Evolutionary conservation across 495 filamentous ascomycete species (phyloP).

Genomic region (Penicillium riverlandense): DNA sequence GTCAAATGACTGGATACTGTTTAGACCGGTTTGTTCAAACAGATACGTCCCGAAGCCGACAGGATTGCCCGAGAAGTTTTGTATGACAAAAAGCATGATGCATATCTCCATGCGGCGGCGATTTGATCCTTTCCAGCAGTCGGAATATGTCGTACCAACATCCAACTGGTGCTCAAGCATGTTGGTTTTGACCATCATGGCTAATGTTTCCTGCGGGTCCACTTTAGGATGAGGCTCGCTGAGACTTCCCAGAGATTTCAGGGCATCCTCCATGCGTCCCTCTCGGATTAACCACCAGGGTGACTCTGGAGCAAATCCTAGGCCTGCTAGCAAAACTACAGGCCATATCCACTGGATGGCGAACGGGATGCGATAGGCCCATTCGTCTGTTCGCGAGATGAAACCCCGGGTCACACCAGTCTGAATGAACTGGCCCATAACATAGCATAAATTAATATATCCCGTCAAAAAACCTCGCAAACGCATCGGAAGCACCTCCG

Average conservation of each 20-base stretch:
- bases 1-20: slow-evolving; percentile 26
- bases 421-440: slow-evolving; percentile 63
- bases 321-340: slow-evolving; percentile 58
- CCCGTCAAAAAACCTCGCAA: slow-evolving; percentile 67
- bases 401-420: slow-evolving; percentile 60
- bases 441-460: slow-evolving; percentile 78
- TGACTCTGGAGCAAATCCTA: slow-evolving; percentile 64
- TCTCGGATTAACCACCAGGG: slow-evolving; percentile 78
- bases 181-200: slow-evolving; percentile 79
- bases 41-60: slow-evolving; percentile 56
- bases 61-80: slow-evolving; percentile 3
- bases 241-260: slow-evolving; percentile 55
- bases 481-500: slow-evolving; percentile 67
- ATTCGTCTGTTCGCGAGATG: slow-evolving; percentile 44
- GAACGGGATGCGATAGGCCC: slow-evolving; percentile 61
- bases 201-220: slow-evolving; percentile 61
- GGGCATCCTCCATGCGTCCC: slow-evolving; percentile 58
- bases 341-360: slow-evolving; percentile 81
- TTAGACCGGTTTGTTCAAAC: slow-evolving; percentile 54
- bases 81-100: slow-evolving; percentile 53
- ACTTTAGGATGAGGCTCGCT: slow-evolving; percentile 54
- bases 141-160: slow-evolving; percentile 52
- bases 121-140: slow-evolving; percentile 69
- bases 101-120: slow-evolving; percentile 62
- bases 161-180: slow-evolving; percentile 61